Evolutionary conservation across 1,284 basidiomycete genomes (phyloP), one percentile per base, ranked within the genome.

Genomic region (Tremellales sp.): DNA sequence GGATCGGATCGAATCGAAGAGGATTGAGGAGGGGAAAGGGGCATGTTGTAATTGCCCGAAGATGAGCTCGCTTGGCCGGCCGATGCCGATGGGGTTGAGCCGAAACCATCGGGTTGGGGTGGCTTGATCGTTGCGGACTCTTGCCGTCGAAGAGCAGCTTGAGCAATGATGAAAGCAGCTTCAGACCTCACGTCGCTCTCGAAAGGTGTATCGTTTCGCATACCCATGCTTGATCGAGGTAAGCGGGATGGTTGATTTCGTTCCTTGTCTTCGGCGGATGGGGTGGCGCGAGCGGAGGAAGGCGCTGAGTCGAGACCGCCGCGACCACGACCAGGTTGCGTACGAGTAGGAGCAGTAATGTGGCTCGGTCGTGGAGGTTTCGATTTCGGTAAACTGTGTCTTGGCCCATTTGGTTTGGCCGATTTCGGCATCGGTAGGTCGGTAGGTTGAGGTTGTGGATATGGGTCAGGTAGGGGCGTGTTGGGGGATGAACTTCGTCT

Each of bases 151-250:
- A 58, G 40, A 31, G 51, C 48, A 19, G 64, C 56, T 12, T 43
- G 40, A 4, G 57, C 43, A 17, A 68, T 63, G 25, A 70, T 63
- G 40, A 57, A 58, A 3, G 49, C 24, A 7, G 64, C 67, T 43
- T 69, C 67, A 5, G 54, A 40, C 23, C 61, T 43, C 10, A 64
- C 15, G 40, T 64, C 61, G 26, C 64, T 66, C 45, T 66, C 58
- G 13, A 57, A 52, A 1, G 64, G 66, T 0, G 51, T 40, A 0
- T 64, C 58, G 17, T 60, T 57, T 0, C 45, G 54, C 11, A 64
- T 62, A 8, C 64, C 65, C 63, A 65, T 60, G 19, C 63, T 64
- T 31, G 52, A 52, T 24, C 65, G 42, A 43, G 40, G 17, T 7
- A n/a, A n/a, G n/a, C n/a, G n/a, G n/a, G n/a, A n/a, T n/a, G n/a